phyloP scores from a whole-genome alignment of 768 basidiomycete species.

The Naematelia aurantialba region DNA sequence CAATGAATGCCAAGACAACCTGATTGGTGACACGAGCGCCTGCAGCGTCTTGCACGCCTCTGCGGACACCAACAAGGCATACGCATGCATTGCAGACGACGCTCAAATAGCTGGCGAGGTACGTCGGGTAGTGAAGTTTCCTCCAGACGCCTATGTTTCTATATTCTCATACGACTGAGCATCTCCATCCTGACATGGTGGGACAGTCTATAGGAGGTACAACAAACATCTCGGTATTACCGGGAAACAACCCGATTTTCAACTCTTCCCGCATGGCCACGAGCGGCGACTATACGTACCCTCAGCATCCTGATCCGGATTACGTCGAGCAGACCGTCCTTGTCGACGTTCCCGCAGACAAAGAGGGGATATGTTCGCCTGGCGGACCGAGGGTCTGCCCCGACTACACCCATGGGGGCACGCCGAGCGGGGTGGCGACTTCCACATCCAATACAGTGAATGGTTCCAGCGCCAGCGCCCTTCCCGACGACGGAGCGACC shows the following conservation, averaged over 20 bases:
- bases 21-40: conserved; percentile 4
- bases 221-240: conserved; percentile 10
- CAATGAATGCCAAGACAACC: conserved; percentile 16
- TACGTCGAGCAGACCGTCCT: conserved; percentile 19
- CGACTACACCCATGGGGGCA: conserved; percentile 13
- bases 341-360: conserved; percentile 14
- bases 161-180: neutral
- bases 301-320: conserved; percentile 5
- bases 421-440: too few species aligned
- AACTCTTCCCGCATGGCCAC: conserved; percentile 21
- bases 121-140: conserved; percentile 3
- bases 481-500: neutral
- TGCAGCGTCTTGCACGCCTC: conserved; percentile 10
- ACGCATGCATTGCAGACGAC: conserved; percentile 16
- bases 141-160: neutral
- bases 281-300: conserved; percentile 4
- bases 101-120: conserved; percentile 30
- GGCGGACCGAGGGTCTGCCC: conserved; percentile 9
- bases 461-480: neutral
- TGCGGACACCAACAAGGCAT: neutral
- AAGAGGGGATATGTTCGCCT: conserved; percentile 11
- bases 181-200: neutral
- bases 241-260: conserved; percentile 28
- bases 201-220: conserved; percentile 12
- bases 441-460: neutral